Base-by-base conservation (phyloP, 2,329 filamentous ascomycete genomes). In the Paracorniculantispora psalliotae region DNA sequence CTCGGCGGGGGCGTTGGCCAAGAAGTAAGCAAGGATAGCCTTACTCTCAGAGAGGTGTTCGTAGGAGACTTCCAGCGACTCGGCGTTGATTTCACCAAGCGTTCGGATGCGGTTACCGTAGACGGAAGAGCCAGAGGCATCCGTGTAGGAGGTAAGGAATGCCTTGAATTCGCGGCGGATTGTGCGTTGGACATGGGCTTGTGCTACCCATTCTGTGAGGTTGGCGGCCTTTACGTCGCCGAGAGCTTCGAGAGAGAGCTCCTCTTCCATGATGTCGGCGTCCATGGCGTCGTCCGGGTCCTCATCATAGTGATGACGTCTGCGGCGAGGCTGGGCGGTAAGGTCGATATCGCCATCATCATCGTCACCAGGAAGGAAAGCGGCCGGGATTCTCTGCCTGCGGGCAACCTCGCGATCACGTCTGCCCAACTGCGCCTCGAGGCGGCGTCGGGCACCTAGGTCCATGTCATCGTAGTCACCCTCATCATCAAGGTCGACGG, bases 101-200 rank as follows among this genome's bases (percentile, higher is more conserved):
- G 91, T 97, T 65, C 91, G 86, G 65, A 99, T 96, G 59, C 92
- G 89, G 66, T 91, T 92, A 57, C 94, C 94, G 72, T 99, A 99
- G 53, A 99, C 92, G 0, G 94, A 99, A 4, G 86, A 88, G 57
- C 92, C 92, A 63, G 88, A 86, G 57, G 92, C 86, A 68, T 99
- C 94, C 6, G 88, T 96, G 72, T 96, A 97, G 67, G 97, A 93
- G 12, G 94, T 97, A 67, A 99, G 79, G 78, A 99, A 99, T 3
- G 90, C 89, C 73, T 96, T 96, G 84, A 99, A 99, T 74, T 99
- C 94, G 68, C 93, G 86, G 70, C 92, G 92, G 73, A 99, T 94
- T 1, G 92, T 96, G 66, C 91, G 85, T 74, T 96, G 91, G 13
- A 99, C 94, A 15, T 91, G 85, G 3, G 91, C 90, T 66, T 92